Evolutionary conservation across 2,329 filamentous ascomycete genomes (phyloP), one percentile per base, ranked within the genome.

Genomic region (Colletotrichum phormii): DNA sequence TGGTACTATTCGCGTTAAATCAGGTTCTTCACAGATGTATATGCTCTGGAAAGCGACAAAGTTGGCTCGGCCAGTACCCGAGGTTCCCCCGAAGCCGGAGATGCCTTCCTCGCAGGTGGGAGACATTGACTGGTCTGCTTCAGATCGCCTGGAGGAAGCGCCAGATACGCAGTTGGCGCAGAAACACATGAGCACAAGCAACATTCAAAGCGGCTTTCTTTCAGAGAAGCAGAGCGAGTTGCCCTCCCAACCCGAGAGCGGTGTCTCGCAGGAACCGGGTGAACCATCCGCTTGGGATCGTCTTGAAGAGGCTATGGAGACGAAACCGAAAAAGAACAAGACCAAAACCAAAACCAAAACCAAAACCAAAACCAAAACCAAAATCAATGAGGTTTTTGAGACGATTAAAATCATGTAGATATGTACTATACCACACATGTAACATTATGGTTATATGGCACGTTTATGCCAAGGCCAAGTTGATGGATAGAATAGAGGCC

Each of bases 391-490:
- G n/a, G 61, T 35, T 29, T 31, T 15, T 29, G 49, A 64, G 31
- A 42, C 31, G n/a, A 15, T 13, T 1, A n/a, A 11, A 15, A 54
- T 26, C 18, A 3, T 60, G 61, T 64, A 64, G 6, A 26, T 64
- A 54, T 64, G 61, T 54, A 63, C n/a, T 55, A 64, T 64, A 64
- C 51, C 51, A 57, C 51, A 57, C 29, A 22, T 46, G 15, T 15
- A 35, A 57, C 22, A 49, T 49, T 49, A 49, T 22, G 42, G 24
- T 51, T 11, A 3, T 31, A 46, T 46, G 15, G 24, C 11, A 12
- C 22, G 42, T 42, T 33, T 22, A 51, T 62, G 60, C 62, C 24
- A 4, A 31, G 24, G 51, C 18, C 42, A 49, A 49, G 18, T 49
- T 22, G 24, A 64, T 24, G 24, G 7, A 26, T 42, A 26, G 31